Percentiles rank a stretch among this genome's conserved stretches.
These are phyloP conservation scores for Tephrocybe rancida DNA, from an alignment of 768 basidiomycete genomes.

Conservation along the genomic window DNA sequence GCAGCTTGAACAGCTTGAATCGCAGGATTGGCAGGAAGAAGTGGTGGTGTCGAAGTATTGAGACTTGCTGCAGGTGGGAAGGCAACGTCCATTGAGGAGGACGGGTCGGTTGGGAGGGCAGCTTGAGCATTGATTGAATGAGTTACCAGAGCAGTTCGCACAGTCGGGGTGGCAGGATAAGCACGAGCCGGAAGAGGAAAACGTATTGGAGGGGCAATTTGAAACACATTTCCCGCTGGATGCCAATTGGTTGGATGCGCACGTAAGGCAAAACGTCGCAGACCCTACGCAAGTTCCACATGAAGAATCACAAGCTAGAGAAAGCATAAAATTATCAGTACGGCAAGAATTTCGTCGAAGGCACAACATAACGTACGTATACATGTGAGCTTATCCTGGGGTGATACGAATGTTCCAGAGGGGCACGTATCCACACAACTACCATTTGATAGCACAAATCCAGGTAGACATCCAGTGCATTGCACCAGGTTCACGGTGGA, in stretches of 20 bases:
- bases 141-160: constrained; percentile 75
- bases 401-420: constrained; percentile 67
- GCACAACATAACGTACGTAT: constrained; percentile 41
- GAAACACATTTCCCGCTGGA: constrained; percentile 74
- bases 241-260: constrained; percentile 67
- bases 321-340: not conserved
- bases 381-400: constrained; percentile 74
- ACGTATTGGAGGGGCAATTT: constrained; percentile 73
- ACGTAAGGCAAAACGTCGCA: constrained; percentile 74
- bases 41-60: constrained; percentile 74
- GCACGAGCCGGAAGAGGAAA: constrained; percentile 68
- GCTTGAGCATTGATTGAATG: constrained; percentile 77
- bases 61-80: constrained; percentile 71
- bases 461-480: constrained; percentile 79
- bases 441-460: constrained; percentile 73
- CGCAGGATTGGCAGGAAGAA: constrained; percentile 69
- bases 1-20: constrained; percentile 79
- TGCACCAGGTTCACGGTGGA: constrained; percentile 68
- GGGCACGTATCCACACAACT: constrained; percentile 74
- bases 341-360: not conserved
- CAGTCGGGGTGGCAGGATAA: constrained; percentile 86
- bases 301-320: constrained; percentile 63
- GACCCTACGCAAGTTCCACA: constrained; percentile 75
- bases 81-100: constrained; percentile 73
- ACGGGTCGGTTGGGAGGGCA: constrained; percentile 73